phyloP scores from a whole-genome alignment of 2,329 filamentous ascomycete genomes.

The Lasiodiplodia hormozganensis region DNA sequence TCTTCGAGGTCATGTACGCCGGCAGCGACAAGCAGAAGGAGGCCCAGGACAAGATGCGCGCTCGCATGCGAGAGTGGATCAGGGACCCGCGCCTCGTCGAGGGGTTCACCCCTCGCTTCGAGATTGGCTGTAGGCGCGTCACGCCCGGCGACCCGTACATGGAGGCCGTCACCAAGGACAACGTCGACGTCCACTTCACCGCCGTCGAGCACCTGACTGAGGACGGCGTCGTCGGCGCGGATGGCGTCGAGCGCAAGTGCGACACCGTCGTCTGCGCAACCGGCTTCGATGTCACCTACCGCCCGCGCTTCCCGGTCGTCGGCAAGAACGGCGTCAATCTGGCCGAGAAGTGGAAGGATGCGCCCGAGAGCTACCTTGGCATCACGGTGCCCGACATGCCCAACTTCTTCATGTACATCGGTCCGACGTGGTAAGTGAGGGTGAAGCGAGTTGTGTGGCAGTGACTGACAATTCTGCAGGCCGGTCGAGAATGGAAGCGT shows the following conservation, averaged over 20 bases:
- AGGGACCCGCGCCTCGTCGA: slow-evolving; percentile 58
- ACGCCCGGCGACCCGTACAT: slow-evolving; percentile 61
- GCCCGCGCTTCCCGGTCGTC: slow-evolving; percentile 52
- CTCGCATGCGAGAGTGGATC: slow-evolving; percentile 58
- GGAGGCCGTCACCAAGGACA: slow-evolving; percentile 56
- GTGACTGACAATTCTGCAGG: slow-evolving; percentile 33
- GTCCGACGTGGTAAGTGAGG: slow-evolving; percentile 43
- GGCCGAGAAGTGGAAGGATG: slow-evolving; percentile 49
- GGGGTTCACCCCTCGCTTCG: slow-evolving; percentile 56
- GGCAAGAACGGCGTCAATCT: slow-evolving; percentile 50
- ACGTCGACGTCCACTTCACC: slow-evolving; percentile 60
- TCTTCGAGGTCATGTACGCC: slow-evolving; percentile 45
- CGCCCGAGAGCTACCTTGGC: slow-evolving; percentile 51
- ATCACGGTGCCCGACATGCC: slow-evolving; percentile 52
- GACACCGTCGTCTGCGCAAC: slow-evolving; percentile 56
- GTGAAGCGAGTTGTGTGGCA: too few species aligned
- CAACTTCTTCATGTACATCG: slow-evolving; percentile 52
- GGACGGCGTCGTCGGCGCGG: slow-evolving; percentile 52
- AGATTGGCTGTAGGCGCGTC: slow-evolving; percentile 54
- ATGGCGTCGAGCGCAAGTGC: slow-evolving; percentile 50
- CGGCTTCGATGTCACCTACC: slow-evolving; percentile 54
- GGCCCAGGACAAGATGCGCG: slow-evolving; percentile 47
- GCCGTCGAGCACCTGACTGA: slow-evolving; percentile 54
- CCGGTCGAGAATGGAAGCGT: slow-evolving; percentile 56
- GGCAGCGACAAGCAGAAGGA: slow-evolving; percentile 50